These are phyloP conservation scores for Saccharum hybrid DNA, from an alignment of 202 grass and related monocot species.

Conservation along the genomic window DNA sequence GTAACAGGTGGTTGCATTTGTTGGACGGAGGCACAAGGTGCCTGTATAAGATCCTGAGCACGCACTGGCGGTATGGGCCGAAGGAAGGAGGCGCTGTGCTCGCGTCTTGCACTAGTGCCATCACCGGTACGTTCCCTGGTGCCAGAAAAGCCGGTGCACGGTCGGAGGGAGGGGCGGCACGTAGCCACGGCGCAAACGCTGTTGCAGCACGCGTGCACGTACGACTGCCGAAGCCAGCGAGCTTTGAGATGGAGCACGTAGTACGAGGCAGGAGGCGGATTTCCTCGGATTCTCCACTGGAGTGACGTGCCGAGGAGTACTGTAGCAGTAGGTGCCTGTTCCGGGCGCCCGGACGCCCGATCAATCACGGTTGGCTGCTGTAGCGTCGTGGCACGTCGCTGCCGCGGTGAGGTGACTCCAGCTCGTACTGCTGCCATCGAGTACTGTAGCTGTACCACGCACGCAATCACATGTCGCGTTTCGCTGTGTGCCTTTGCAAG, in stretches of 20 bases:
- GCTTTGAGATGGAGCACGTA: no score
- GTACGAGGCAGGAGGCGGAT: neutral
- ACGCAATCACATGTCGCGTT: no score
- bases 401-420: neutral
- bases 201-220: neutral
- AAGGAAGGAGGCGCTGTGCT: neutral
- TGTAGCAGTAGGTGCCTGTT: no score
- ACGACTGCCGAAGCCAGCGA: no score
- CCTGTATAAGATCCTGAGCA: no score
- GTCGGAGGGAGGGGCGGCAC: neutral
- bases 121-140: neutral
- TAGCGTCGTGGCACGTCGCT: neutral
- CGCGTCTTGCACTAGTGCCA: neutral
- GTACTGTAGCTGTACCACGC: no score
- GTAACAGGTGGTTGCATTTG: no score
- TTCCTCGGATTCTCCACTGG: constrained; percentile 30
- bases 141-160: neutral
- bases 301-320: neutral
- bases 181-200: neutral
- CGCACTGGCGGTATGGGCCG: neutral
- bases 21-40: no score
- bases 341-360: neutral
- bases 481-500: no score
- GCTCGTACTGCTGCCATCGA: no score
- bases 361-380: neutral